Conservation (phyloP, 129 eudicot genomes). For the Centella asiatica region DNA sequence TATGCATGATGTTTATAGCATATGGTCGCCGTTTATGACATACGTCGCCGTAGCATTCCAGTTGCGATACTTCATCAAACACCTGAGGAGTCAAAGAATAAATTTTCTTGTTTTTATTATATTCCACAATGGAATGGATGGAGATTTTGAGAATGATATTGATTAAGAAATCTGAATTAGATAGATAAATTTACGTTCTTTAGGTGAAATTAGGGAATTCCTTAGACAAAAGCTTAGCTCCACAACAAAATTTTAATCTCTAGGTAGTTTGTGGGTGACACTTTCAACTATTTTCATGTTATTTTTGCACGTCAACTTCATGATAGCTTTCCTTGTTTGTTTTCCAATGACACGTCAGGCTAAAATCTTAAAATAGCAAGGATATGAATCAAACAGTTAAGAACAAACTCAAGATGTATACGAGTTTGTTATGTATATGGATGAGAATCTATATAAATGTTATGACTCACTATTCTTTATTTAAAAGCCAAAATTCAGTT, state of each 20-base stretch:
- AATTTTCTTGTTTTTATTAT: background rate
- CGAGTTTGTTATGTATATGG: background rate
- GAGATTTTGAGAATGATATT: background rate
- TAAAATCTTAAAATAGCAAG: background rate
- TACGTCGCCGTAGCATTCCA: background rate
- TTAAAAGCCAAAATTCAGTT: too few species aligned
- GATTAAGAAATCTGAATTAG: background rate
- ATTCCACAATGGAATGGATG: background rate
- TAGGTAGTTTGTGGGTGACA: too few species aligned
- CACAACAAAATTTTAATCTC: too few species aligned
- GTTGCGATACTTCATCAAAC: conserved; percentile 7
- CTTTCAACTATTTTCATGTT: background rate
- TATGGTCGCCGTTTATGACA: background rate
- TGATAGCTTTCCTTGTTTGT: background rate
- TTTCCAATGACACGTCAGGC: background rate
- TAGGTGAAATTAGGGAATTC: too few species aligned
- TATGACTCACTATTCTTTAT: background rate
- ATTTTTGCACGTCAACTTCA: background rate
- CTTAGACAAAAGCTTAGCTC: too few species aligned
- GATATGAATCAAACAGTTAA: background rate
- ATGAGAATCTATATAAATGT: background rate
- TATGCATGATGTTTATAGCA: background rate
- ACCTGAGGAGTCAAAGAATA: background rate
- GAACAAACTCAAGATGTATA: background rate
- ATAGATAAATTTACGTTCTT: too few species aligned